These are phyloP conservation scores for Tolypocladium endophyticum DNA, from an alignment of 2,329 filamentous ascomycete species.

Conservation along the genomic window DNA sequence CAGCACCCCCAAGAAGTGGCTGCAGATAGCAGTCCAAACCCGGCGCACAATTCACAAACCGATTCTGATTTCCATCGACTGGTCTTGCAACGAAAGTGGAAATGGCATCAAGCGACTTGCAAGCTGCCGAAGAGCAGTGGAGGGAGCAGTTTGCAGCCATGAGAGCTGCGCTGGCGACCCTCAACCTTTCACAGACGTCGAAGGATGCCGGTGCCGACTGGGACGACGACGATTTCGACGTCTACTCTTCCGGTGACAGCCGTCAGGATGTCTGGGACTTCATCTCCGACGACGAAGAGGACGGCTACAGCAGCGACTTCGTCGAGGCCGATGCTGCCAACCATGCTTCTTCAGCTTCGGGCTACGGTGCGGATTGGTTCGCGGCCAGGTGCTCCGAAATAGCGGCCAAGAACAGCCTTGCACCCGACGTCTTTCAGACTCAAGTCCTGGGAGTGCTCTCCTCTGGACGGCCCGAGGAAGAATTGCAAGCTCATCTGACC, in stretches of 20 bases:
- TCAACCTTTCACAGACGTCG: constrained; percentile 39
- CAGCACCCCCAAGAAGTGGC: not conserved
- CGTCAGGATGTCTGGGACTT: constrained; percentile 89
- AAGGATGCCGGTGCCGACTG: constrained; percentile 38
- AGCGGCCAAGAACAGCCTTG: constrained; percentile 55
- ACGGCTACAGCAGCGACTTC: constrained; percentile 54
- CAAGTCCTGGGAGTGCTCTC: constrained; percentile 68
- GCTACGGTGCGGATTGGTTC: constrained; percentile 61
- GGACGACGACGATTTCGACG: constrained; percentile 53
- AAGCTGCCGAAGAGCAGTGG: constrained; percentile 55
- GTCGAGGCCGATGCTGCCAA: constrained; percentile 32
- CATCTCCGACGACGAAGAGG: constrained; percentile 64
- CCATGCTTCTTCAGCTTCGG: constrained; percentile 14
- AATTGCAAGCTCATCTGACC: constrained; percentile 81
- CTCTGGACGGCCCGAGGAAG: constrained; percentile 62
- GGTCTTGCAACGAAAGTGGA: no score
- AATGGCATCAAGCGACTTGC: constrained; percentile 25
- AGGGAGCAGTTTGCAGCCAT: constrained; percentile 75
- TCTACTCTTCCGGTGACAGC: constrained; percentile 46
- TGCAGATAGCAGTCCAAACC: not conserved
- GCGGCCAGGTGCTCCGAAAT: constrained; percentile 55
- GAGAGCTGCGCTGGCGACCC: constrained; percentile 69
- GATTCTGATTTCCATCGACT: not conserved
- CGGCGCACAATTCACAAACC: not conserved
- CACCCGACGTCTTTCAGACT: constrained; percentile 59